Evolutionary conservation across 805 yeast genomes (phyloP), one percentile per base, ranked within the genome.

Genomic region (Pichia cephalocereana): DNA sequence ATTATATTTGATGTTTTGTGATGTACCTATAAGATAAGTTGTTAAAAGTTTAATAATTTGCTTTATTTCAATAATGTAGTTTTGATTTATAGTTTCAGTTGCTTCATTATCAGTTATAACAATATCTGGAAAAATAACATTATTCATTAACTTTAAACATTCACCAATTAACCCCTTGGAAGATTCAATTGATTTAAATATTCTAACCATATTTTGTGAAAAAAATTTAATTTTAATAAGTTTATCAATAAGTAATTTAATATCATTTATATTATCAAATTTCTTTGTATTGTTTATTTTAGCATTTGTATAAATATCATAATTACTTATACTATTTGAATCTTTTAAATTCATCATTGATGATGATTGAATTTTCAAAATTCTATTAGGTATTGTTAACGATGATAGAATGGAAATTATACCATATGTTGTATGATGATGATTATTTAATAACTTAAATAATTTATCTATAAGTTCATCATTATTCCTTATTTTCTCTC

Each of bases 331-430:
- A 4, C 55, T 57, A 4, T 75, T 65, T 45, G 69, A 64, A 32
- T 57, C 61, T 42, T 69, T 71, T 44, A 76, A 56, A 44, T 61
- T 62, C n/a, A 66, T 60, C 5, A 70, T 56, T 1, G 71, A 67
- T 46, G 57, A 53, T 31, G 63, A 65, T 40, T 66, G 69, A 43
- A 61, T 58, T 32, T 60, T 54, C 6, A 57, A 52, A 2, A 53
- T 52, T 15, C 65, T 68, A 36, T 67, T 56, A 36, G 63, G 59
- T 0, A 57, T 57, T 11, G 74, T 59, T 15, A 76, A 50, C 48
- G 74, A 76, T 11, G 71, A 52, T 0, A 77, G 42, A 0, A 71
- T 66, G 15, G 69, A 57, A 15, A 77, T 51, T 3, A 70, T 52
- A 4, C 82, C 82, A 53, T 71, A 65, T 48, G 45, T 45, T 12